A percentile compares a stretch with the other conserved stretches of the same genome.
Evolutionary conservation across 1,284 basidiomycete genomes (phyloP).

Genomic region (Ganoderma lingzhi): DNA sequence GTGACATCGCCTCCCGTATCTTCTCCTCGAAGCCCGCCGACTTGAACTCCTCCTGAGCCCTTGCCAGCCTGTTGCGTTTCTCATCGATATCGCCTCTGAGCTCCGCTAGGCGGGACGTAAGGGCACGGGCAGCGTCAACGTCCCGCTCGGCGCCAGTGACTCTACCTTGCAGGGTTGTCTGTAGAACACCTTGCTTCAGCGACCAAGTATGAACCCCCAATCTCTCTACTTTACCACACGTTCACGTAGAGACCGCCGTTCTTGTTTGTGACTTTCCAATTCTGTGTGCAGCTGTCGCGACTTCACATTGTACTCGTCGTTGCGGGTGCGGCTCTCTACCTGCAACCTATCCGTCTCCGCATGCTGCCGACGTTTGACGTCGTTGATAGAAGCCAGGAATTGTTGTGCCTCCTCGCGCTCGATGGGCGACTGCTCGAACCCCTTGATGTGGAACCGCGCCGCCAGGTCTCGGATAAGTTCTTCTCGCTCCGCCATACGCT

Average conservation of each 20-base stretch:
- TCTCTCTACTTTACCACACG: slow-evolving; percentile 61
- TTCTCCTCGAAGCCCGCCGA: slow-evolving; percentile 75
- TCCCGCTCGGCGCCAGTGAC: slow-evolving; percentile 36
- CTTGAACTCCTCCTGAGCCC: slow-evolving; percentile 65
- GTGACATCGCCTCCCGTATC: slow-evolving; percentile 65
- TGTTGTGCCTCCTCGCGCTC: slow-evolving; percentile 73
- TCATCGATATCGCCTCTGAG: slow-evolving; percentile 68
- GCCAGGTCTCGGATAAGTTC: slow-evolving; percentile 76
- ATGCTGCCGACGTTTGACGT: slow-evolving; percentile 65
- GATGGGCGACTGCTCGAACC: slow-evolving; percentile 73
- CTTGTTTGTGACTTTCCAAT: slow-evolving; percentile 60
- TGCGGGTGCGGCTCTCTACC: slow-evolving; percentile 64
- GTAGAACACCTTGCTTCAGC: background rate
- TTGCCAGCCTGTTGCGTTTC: slow-evolving; percentile 64
- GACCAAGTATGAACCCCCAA: background rate
- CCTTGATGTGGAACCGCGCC: slow-evolving; percentile 75
- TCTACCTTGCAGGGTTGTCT: slow-evolving; percentile 34
- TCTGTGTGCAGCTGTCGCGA: slow-evolving; percentile 60
- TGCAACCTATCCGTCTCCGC: slow-evolving; percentile 67
- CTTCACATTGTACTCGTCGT: slow-evolving; percentile 67
- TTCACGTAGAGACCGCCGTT: slow-evolving; percentile 59
- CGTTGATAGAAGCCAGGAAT: slow-evolving; percentile 69
- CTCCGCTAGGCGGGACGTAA: slow-evolving; percentile 32
- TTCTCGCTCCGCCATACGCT: slow-evolving; percentile 80
- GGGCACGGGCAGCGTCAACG: slow-evolving; percentile 36